phyloP scores from a whole-genome alignment of 495 filamentous ascomycete genomes.

The Penicillium verhagenii region DNA sequence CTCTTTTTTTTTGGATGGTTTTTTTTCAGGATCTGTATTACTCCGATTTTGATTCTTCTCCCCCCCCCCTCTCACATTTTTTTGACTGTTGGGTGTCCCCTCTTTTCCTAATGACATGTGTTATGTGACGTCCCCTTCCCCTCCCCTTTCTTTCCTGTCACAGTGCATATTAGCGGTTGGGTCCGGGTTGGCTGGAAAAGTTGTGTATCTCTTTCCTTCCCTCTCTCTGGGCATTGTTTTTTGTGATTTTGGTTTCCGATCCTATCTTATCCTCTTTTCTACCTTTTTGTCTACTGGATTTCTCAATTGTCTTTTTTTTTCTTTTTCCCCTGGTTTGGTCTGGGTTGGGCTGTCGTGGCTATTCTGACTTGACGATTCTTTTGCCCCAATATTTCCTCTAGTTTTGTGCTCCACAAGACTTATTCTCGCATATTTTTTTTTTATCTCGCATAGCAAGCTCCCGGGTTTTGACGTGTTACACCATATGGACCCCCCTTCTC shows the following conservation, averaged over 20 bases:
- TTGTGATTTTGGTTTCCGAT: conserved; percentile 17
- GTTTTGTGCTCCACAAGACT: conserved; percentile 7
- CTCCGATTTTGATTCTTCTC: conserved; percentile 37
- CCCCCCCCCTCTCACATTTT: too few species aligned
- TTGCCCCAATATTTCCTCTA: conserved; percentile 17
- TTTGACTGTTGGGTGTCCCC: neutral
- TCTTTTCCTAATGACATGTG: conserved; percentile 47
- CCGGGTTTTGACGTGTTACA: conserved; percentile 22
- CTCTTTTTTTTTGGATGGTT: conserved; percentile 14
- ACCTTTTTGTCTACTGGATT: conserved; percentile 22
- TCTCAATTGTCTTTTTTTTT: conserved; percentile 17
- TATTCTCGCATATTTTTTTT: conserved; percentile 23
- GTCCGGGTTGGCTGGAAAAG: conserved; percentile 42
- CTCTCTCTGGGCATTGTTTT: conserved; percentile 32
- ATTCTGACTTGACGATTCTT: conserved; percentile 12
- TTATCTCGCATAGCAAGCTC: conserved; percentile 32
- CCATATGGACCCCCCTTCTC: conserved; percentile 14
- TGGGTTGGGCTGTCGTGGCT: conserved; percentile 12
- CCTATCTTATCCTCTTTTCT: neutral
- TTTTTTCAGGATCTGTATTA: conserved; percentile 44
- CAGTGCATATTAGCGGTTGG: conserved; percentile 51
- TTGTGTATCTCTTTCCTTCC: conserved; percentile 36
- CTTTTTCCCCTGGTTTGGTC: conserved; percentile 8
- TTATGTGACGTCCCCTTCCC: conserved; percentile 39
- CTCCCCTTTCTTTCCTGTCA: conserved; percentile 30